Conservation (phyloP, 306 rosid species). For the Citrullus mucosospermus region DNA sequence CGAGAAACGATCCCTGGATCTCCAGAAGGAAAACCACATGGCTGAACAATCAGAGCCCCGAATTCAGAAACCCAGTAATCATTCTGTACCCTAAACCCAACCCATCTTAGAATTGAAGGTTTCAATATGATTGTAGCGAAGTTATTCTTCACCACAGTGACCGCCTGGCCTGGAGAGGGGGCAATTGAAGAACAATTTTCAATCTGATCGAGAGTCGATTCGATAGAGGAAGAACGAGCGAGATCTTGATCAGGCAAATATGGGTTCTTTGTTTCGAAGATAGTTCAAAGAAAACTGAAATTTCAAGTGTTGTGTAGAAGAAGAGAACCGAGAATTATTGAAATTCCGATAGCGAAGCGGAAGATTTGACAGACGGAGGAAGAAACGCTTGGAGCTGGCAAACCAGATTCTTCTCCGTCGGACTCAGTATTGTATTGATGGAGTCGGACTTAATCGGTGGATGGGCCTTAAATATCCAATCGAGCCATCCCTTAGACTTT, state of each 20-base stretch:
- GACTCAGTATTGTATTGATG: neutral
- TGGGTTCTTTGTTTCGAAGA: neutral
- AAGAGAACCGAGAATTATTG: neutral
- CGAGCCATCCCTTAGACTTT: neutral
- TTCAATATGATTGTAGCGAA: neutral
- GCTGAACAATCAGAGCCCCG: constrained; percentile 31
- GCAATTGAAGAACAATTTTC: neutral
- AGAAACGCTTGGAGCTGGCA: constrained; percentile 5
- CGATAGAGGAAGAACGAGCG: neutral
- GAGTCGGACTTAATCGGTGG: neutral
- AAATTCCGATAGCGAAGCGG: neutral
- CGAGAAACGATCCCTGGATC: constrained; percentile 81
- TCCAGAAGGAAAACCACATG: constrained; percentile 92
- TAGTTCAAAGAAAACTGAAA: neutral
- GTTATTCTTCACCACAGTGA: neutral
- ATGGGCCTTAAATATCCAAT: neutral
- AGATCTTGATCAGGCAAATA: neutral
- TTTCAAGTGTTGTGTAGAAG: neutral
- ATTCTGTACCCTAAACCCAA: constrained; percentile 7
- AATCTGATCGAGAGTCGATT: neutral
- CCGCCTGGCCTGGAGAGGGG: neutral
- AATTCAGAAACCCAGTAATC: constrained; percentile 20
- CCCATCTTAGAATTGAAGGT: neutral
- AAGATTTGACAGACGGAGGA: neutral
- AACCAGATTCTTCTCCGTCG: neutral